Percentiles rank a stretch among this genome's conserved stretches.
phyloP scores from a whole-genome alignment of 2,329 filamentous ascomycete genomes.

The Aureobasidium zeae region DNA sequence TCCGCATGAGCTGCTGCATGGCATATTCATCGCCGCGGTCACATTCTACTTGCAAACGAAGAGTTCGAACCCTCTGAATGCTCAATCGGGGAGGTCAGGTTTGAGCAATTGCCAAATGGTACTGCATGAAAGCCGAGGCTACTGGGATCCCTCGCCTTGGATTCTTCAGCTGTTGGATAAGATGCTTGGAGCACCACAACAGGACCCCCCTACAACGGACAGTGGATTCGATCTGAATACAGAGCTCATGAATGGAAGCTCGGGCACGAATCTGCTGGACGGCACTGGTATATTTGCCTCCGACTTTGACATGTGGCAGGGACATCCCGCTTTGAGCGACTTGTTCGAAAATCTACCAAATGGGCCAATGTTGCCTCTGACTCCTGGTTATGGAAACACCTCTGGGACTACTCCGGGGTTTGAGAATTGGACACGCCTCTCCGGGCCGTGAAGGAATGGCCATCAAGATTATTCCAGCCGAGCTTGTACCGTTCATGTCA shows the following conservation, averaged over 20 bases:
- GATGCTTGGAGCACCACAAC: conserved; percentile 2
- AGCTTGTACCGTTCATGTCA: conserved; percentile 4
- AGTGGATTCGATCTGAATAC: neutral
- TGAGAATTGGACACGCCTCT: neutral
- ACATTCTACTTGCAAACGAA: conserved; percentile 15
- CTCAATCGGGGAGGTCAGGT: conserved; percentile 11
- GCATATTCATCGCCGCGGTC: conserved; percentile 16
- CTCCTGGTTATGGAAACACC: neutral
- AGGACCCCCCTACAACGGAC: neutral
- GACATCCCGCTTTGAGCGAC: neutral
- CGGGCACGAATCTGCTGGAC: neutral
- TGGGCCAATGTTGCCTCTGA: neutral
- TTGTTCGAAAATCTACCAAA: neutral
- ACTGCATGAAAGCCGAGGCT: conserved; percentile 10
- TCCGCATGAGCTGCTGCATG: conserved; percentile 15
- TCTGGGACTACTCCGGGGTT: neutral
- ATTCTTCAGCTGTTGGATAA: conserved; percentile 15
- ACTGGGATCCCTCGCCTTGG: conserved; percentile 17
- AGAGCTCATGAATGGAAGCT: neutral
- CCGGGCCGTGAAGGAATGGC: neutral
- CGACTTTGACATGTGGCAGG: neutral
- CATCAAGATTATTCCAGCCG: too few species aligned
- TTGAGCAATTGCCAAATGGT: conserved; percentile 17
- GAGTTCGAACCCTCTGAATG: neutral
- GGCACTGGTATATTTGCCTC: neutral